A percentile compares a stretch with the other conserved stretches of the same genome.
phyloP scores from a whole-genome alignment of 2,329 filamentous ascomycete genomes.

The Nemania diffusa region DNA sequence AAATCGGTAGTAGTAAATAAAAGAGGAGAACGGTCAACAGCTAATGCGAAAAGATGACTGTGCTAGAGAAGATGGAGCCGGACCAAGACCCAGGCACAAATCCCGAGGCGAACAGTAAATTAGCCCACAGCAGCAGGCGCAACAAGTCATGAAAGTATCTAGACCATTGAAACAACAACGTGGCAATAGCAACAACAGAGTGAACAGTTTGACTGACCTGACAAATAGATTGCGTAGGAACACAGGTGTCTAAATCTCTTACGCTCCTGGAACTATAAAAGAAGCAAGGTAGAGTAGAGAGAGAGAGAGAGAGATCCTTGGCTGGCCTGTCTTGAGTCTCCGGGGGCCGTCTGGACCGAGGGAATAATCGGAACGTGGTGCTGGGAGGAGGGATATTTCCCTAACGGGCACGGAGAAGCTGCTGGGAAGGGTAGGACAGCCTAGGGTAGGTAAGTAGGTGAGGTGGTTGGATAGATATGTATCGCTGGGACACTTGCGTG shows the following conservation, averaged over 20 bases:
- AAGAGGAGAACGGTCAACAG: constrained; percentile 34
- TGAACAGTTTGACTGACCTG: constrained; percentile 28
- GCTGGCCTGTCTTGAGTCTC: constrained; percentile 6
- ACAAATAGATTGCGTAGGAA: constrained; percentile 2
- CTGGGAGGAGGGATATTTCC: constrained; percentile 29
- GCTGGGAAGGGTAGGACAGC: constrained; percentile 2
- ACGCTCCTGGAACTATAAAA: not conserved
- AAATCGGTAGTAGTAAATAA: constrained; percentile 37
- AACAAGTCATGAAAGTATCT: constrained; percentile 30
- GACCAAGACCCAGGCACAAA: constrained; percentile 34
- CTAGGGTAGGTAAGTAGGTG: not conserved
- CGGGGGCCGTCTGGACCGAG: constrained; percentile 23
- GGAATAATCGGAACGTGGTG: constrained; percentile 30
- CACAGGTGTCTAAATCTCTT: constrained; percentile 6
- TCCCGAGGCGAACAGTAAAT: constrained; percentile 39
- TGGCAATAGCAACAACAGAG: not conserved
- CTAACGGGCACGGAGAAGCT: constrained; percentile 34
- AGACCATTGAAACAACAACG: constrained; percentile 2
- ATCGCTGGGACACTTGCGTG: not conserved
- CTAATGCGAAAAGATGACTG: constrained; percentile 40
- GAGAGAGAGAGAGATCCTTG: constrained; percentile 3
- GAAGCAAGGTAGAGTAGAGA: not conserved
- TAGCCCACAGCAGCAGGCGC: constrained; percentile 32
- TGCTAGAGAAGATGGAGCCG: constrained; percentile 37
- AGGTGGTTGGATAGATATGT: constrained; percentile 2